Percentiles rank a stretch among this genome's conserved stretches.
phyloP scores from a whole-genome alignment of 495 filamentous ascomycete species.

The Podospora pseudopauciseta region DNA sequence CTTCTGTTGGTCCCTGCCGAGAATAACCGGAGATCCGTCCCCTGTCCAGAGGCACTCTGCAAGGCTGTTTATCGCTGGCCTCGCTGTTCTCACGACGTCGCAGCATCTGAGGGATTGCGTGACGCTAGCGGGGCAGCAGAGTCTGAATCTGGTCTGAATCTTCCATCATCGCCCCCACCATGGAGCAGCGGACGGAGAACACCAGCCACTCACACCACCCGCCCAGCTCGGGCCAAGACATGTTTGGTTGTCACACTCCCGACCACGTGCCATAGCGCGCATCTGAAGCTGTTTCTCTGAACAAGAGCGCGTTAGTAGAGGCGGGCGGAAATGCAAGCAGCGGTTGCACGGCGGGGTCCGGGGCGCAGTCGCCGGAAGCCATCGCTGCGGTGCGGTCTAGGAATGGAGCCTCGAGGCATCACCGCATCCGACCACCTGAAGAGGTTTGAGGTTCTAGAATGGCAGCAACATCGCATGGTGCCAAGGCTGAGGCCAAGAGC shows the following conservation, averaged over 20 bases:
- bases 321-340: neutral
- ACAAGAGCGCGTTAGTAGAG: neutral
- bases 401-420: neutral
- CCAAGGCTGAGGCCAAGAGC: constrained; percentile 2
- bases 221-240: constrained; percentile 8
- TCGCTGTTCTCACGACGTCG: neutral
- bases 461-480: neutral
- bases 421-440: neutral
- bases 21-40: constrained; percentile 1
- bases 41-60: neutral
- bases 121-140: neutral
- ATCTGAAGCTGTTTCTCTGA: neutral
- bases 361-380: neutral
- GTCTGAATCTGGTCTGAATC: neutral
- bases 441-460: neutral
- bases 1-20: constrained; percentile 5
- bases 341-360: neutral
- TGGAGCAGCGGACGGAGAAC: neutral
- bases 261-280: constrained; percentile 8
- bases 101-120: constrained; percentile 1
- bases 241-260: neutral
- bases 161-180: constrained; percentile 4
- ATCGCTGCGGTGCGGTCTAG: neutral
- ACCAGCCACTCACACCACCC: constrained; percentile 8
- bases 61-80: constrained; percentile 3